phyloP scores from a whole-genome alignment of 305 asterid genomes.

The Fraxinus platypoda region DNA sequence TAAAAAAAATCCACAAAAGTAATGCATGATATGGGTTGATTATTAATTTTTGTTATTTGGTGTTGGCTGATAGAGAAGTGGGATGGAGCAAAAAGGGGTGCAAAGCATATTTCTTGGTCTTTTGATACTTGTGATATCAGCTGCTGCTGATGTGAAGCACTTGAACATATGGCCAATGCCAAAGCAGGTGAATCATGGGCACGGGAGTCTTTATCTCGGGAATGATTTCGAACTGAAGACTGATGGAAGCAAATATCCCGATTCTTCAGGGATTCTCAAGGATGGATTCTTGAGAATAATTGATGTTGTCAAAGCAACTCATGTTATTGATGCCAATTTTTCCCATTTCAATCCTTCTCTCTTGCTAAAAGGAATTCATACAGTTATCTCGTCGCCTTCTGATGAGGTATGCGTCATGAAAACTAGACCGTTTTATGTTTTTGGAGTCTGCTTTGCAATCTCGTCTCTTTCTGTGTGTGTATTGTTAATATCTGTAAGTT shows the following conservation, averaged over 20 bases:
- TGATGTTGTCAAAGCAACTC: constrained; percentile 45
- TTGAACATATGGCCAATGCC: constrained; percentile 98
- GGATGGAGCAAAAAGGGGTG: constrained; percentile 34
- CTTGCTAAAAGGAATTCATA: constrained; percentile 67
- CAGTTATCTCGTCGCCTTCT: constrained; percentile 56
- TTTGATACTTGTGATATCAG: constrained; percentile 40
- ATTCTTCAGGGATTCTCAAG: constrained; percentile 71
- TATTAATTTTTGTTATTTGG: constrained; percentile 8
- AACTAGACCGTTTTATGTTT: not conserved
- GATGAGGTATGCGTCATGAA: constrained; percentile 50
- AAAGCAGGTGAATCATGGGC: constrained; percentile 60
- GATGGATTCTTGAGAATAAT: constrained; percentile 63
- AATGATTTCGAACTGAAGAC: constrained; percentile 62
- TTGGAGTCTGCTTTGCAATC: not conserved
- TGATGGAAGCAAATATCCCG: constrained; percentile 64
- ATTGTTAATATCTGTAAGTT: not conserved
- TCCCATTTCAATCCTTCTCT: constrained; percentile 44
- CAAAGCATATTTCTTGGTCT: constrained; percentile 31
- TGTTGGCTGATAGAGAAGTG: constrained; percentile 31
- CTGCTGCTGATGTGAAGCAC: constrained; percentile 35
- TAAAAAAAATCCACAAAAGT: not conserved
- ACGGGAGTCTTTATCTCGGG: constrained; percentile 47
- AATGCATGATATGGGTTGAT: not conserved
- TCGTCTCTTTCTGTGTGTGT: not conserved
- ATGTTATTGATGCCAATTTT: constrained; percentile 46